Evolutionary conservation across 208 protist species (phyloP), one percentile per base, ranked within the genome.

Genomic region (Wallacemonas rigidus): DNA sequence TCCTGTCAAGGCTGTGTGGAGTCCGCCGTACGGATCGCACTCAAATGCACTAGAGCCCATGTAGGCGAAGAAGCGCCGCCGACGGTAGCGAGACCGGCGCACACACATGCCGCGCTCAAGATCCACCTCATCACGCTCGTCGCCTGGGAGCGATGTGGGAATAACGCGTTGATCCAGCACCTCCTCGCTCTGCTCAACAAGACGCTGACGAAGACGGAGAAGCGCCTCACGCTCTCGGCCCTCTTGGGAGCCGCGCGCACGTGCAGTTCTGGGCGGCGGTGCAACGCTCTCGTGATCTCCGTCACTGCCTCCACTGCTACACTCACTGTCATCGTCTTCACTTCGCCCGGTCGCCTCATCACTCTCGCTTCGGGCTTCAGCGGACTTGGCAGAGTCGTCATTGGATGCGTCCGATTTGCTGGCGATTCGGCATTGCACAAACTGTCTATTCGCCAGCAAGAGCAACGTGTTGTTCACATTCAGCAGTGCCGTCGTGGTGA

Each of bases 391-490:
- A 35, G 17, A 4, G 48, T 71, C 14, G 35, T 36, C 50, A 53
- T 65, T 60, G 47, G 44, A 51, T 15, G 56, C 54, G 17, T 69
- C 78, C 65, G 79, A 83, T 11, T 86, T 85, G 3, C 70, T 71
- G 38, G 81, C 88, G 17, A 94, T 81, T 57, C 89, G 84, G 51
- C 90, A 88, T 72, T 94, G 89, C 26, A 94, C 82, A 79, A 94
- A 94, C 61, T 88, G 79, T 53, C 80, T 74, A 53, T 94, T 85
- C 5, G 89, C 82, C 1, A 94, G 71, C 35, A 92, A 72, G 35
- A 83, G 67, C 36, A 94, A 83, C 2, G 76, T 57, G 69, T 87
- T 91, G 69, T 89, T 81, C 11, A 80, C 70, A 73, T 92, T 94
- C 26, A 80, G 50, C 65, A 92, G 71, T 54, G 71, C 65, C 50